Evolutionary conservation across 1,139 yeast species (phyloP).

Genomic region (Nakaseomyces uthaithaninus): DNA sequence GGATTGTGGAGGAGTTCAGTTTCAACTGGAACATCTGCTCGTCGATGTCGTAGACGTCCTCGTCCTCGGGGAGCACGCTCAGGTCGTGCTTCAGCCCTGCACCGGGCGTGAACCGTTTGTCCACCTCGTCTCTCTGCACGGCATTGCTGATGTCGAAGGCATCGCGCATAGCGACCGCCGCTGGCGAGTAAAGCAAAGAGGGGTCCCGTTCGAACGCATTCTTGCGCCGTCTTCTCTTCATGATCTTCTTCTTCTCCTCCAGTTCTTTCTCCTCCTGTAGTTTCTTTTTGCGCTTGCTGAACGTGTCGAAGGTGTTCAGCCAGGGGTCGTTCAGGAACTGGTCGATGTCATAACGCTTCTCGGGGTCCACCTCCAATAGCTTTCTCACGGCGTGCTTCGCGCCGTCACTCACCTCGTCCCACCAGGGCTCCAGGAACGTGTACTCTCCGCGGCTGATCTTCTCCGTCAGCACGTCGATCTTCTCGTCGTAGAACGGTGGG

Average conservation of each 20-base stretch:
- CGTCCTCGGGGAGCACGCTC: constrained; percentile 19
- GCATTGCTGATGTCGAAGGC: constrained; percentile 94
- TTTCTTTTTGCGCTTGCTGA: constrained; percentile 11
- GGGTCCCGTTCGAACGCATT: constrained; percentile 18
- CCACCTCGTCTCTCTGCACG: constrained; percentile 88
- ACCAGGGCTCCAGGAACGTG: constrained; percentile 85
- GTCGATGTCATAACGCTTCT: constrained; percentile 64
- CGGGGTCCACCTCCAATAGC: constrained; percentile 77
- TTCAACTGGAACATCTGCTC: constrained; percentile 53
- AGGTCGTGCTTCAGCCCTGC: constrained; percentile 12
- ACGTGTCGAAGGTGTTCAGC: constrained; percentile 35
- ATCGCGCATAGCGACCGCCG: constrained; percentile 85
- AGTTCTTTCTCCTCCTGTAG: constrained; percentile 9
- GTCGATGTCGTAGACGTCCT: constrained; percentile 15
- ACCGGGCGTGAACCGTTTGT: constrained; percentile 34
- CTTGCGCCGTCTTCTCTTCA: constrained; percentile 12
- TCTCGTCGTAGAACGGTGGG: constrained; percentile 93
- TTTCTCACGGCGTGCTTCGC: constrained; percentile 75
- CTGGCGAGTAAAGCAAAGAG: constrained; percentile 57
- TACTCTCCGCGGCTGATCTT: constrained; percentile 80
- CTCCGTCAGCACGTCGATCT: constrained; percentile 67
- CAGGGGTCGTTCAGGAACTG: constrained; percentile 82
- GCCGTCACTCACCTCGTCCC: constrained; percentile 82
- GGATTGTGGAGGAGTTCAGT: constrained; percentile 70
- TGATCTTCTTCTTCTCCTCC: constrained; percentile 8